Evolutionary conservation across 176 grass and related monocot genomes (phyloP), one percentile per base, ranked within the genome.

Genomic region (Triticum dicoccoides): DNA sequence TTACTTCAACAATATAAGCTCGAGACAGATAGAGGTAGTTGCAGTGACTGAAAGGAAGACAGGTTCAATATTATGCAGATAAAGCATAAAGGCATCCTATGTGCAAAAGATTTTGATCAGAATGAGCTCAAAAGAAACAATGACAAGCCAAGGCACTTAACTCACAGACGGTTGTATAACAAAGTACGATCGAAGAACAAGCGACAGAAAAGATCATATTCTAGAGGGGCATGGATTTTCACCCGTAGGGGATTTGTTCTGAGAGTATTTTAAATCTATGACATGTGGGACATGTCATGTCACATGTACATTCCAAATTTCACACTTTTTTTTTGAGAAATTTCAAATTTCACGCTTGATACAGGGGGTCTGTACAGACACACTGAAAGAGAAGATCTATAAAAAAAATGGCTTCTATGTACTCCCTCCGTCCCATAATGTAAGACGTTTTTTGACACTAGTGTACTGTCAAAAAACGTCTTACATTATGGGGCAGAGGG

Each of bases 1-100:
- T 18, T 84, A 30, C 49, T 70, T 65, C 32, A 82, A 83, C 54
- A 81, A 62, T 58, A 82, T 64, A 75, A 85, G 42, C 37, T 32
- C 17, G 17, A 86, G 78, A 82, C 15, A 85, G 45, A 23, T 27
- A 76, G 29, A 38, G 17, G 6, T 45, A 18, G 45, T 41, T 68
- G 5, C n/a, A 76, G 12, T 37, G 45, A 68, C 47, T 77, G 47
- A 69, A 39, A 74, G 25, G 23, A 82, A 86, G 20, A 73, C 25
- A 77, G 2, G 72, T 66, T 66, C 39, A 52, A 65, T 49, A 54
- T 33, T 58, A 86, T 44, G 47, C 23, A 69, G 64, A 77, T 67
- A 63, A 64, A 84, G 41, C 18, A 77, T 65, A 66, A 83, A 64
- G 9, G 11, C 6, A 65, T 65, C 7, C 30, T 66, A 25, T 41